Conservation (phyloP, 2,329 filamentous ascomycete genomes). For the Coniella vitis region DNA sequence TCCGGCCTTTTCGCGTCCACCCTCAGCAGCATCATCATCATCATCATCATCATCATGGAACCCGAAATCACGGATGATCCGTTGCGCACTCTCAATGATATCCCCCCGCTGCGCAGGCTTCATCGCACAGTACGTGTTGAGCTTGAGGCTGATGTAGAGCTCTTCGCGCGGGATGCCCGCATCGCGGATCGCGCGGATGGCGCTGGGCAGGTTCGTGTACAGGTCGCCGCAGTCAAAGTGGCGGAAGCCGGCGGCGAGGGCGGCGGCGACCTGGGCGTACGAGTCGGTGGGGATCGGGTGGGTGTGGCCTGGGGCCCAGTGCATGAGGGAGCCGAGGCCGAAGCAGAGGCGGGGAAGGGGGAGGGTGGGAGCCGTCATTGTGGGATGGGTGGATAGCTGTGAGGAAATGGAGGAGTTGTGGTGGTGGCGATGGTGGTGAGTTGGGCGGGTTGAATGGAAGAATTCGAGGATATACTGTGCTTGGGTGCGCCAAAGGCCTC, state of each 20-base stretch:
- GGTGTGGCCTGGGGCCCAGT: constrained; percentile 3
- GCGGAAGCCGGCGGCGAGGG: neutral
- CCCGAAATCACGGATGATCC: neutral
- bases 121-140: constrained; percentile 3
- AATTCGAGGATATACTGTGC: too few species aligned
- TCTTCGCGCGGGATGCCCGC: neutral
- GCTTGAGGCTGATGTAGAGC: constrained; percentile 5
- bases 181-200: neutral
- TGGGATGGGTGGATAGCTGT: too few species aligned
- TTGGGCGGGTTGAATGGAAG: too few species aligned
- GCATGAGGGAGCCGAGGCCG: constrained; percentile 5
- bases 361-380: neutral
- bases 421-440: too few species aligned
- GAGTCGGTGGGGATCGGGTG: constrained; percentile 3
- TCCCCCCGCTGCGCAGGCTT: constrained; percentile 1
- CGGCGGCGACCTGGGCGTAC: constrained; percentile 1
- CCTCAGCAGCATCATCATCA: too few species aligned
- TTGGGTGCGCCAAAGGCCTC: too few species aligned
- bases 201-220: constrained; percentile 4
- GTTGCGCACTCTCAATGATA: neutral
- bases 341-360: constrained; percentile 2
- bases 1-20: too few species aligned
- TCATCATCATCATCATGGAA: too few species aligned
- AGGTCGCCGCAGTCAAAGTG: constrained; percentile 5
- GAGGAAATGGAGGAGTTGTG: too few species aligned